Evolutionary conservation across 176 grass and related monocot genomes (phyloP), one percentile per base, ranked within the genome.

Genomic region (Pontederia crassipes): DNA sequence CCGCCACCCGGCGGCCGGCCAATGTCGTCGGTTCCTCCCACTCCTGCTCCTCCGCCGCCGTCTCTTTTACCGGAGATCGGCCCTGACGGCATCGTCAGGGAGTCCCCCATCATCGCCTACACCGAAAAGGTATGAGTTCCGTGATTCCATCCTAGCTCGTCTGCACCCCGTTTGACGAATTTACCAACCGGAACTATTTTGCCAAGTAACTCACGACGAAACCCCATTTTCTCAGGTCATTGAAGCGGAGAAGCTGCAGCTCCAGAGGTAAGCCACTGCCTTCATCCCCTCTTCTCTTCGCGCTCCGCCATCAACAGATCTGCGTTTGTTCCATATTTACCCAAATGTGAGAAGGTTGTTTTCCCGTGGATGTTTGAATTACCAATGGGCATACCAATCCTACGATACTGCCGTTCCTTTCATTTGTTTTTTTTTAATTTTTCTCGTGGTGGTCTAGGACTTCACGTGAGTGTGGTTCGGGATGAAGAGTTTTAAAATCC

Each of bases 221-320:
- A 62, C 17, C n/a, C 18, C 8, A 17, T 32, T 9, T 16, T 54
- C 20, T 47, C 77, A 97, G 84, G 61, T 85, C 29, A 97, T 97
- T 54, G 77, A 68, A 76, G 93, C 83, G 58, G 93, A 83, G 76
- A 78, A 97, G 79, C 79, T 97, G 45, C 93, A 91, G 72, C 81
- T 97, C 32, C 91, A 91, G 65, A 97, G 87, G 93, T 97, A 77
- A 0, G 17, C n/a, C 49, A 20, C 66, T 46, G 58, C 62, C 26
- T 62, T 45, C 27, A 61, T 9, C 57, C 54, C 50, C 0, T 65
- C 9, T 59, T 52, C 48, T 75, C 32, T 56, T 66, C 50, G 59
- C 57, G 72, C 62, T 55, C 17, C 62, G 45, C 74, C 68, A 56
- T 66, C 51, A 20, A 1, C 32, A 40, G 32, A 40, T 40, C 32